These are phyloP conservation scores for Quercus suber DNA, from an alignment of 306 rosid genomes.

Conservation along the genomic window DNA sequence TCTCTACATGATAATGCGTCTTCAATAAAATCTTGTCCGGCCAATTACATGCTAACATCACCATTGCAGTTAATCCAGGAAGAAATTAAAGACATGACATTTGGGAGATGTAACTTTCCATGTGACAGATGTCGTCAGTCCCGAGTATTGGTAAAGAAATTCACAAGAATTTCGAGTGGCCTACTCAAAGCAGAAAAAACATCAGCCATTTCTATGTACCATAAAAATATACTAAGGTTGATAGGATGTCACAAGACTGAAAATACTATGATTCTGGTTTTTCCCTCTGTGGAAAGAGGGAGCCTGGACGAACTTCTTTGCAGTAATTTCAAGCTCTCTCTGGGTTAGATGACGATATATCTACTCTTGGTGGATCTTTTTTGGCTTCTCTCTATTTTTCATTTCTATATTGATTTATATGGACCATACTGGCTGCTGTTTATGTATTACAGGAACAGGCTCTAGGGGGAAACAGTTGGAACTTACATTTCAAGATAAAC, in stretches of 20 bases:
- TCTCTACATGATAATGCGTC: background rate
- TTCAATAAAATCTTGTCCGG: background rate
- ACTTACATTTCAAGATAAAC: constrained; percentile 18
- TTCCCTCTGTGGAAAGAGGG: constrained; percentile 13
- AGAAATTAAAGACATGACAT: constrained; percentile 14
- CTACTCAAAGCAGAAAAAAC: constrained; percentile 21
- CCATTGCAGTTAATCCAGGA: constrained; percentile 21
- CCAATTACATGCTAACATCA: background rate
- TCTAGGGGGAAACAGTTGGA: background rate
- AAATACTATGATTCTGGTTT: constrained; percentile 5
- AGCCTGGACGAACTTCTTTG: background rate
- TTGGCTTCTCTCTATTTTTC: background rate
- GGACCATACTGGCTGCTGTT: background rate
- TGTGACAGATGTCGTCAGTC: background rate
- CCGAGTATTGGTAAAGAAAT: constrained; percentile 6
- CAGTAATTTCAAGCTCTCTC: background rate
- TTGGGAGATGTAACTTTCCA: background rate
- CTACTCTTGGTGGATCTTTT: background rate
- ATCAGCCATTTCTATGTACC: constrained; percentile 23
- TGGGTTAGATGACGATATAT: too few species aligned
- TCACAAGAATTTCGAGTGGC: background rate
- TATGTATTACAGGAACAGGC: background rate
- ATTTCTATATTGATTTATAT: background rate
- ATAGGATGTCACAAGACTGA: constrained; percentile 2
- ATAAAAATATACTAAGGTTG: constrained; percentile 18